phyloP scores from a whole-genome alignment of 2,329 filamentous ascomycete genomes.

The Fusarium scirpi region DNA sequence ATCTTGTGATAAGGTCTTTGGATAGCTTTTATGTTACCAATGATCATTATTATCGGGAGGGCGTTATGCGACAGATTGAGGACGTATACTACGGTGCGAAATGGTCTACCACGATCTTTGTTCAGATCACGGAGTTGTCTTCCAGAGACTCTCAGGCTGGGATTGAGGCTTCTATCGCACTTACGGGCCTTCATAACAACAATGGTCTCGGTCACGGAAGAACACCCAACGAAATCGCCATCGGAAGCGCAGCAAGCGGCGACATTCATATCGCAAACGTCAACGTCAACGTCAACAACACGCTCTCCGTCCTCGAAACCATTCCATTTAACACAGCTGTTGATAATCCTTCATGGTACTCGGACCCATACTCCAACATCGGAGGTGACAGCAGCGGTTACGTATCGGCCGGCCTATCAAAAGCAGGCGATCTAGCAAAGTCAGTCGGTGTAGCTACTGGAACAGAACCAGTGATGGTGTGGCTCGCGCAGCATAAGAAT shows the following conservation, averaged over 20 bases:
- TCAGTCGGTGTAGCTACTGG: slow-evolving; percentile 51
- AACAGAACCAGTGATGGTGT: slow-evolving; percentile 61
- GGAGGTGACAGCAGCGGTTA: slow-evolving; percentile 62
- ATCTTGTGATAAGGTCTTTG: slow-evolving; percentile 62
- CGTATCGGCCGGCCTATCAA: slow-evolving; percentile 61
- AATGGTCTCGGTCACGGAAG: slow-evolving; percentile 68
- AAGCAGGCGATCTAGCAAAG: slow-evolving; percentile 53
- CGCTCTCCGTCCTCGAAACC: slow-evolving; percentile 48
- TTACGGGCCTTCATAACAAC: slow-evolving; percentile 62
- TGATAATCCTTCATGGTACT: slow-evolving; percentile 71
- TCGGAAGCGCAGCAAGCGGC: slow-evolving; percentile 60
- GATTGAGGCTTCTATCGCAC: slow-evolving; percentile 54
- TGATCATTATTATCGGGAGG: slow-evolving; percentile 66
- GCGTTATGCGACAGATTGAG: slow-evolving; percentile 61
- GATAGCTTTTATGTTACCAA: slow-evolving; percentile 69
- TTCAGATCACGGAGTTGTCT: slow-evolving; percentile 52
- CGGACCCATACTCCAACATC: slow-evolving; percentile 61
- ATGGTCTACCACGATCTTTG: slow-evolving; percentile 64
- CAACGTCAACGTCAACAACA: slow-evolving; percentile 39
- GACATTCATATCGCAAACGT: slow-evolving; percentile 58
- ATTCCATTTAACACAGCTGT: slow-evolving; percentile 59
- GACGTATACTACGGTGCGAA: slow-evolving; percentile 54
- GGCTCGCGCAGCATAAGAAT: slow-evolving; percentile 48
- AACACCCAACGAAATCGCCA: slow-evolving; percentile 55
- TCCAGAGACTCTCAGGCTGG: slow-evolving; percentile 42